phyloP scores from a whole-genome alignment of 1,284 basidiomycete species.

The Chiua sp. region DNA sequence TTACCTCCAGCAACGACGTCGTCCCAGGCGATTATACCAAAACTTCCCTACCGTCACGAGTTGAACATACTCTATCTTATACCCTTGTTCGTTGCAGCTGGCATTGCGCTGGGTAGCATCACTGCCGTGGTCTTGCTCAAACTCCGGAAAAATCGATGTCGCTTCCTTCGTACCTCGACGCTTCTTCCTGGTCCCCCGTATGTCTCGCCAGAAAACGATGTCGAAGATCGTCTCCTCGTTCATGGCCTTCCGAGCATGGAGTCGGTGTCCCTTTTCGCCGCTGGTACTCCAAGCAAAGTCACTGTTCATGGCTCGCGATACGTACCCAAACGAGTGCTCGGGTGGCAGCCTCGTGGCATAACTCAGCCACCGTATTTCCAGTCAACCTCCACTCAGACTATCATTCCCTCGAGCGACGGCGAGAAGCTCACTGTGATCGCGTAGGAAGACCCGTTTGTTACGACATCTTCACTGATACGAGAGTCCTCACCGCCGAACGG shows the following conservation, averaged over 20 bases:
- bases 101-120: constrained; percentile 41
- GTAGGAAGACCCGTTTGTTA: constrained; percentile 31
- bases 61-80: constrained; percentile 45
- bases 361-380: constrained; percentile 4
- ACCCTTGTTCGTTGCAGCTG: constrained; percentile 46
- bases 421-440: constrained; percentile 33
- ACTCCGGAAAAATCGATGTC: constrained; percentile 14
- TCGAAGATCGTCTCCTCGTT: constrained; percentile 19
- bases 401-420: constrained; percentile 32
- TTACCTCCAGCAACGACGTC: constrained; percentile 42
- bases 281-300: constrained; percentile 41
- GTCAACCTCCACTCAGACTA: constrained; percentile 8
- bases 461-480: background rate
- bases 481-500: constrained; percentile 2
- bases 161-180: constrained; percentile 14
- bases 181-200: constrained; percentile 48
- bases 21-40: constrained; percentile 24
- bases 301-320: constrained; percentile 38
- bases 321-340: constrained; percentile 10
- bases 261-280: constrained; percentile 23
- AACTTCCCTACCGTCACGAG: constrained; percentile 24
- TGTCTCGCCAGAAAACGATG: constrained; percentile 27
- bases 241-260: constrained; percentile 29
- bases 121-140: constrained; percentile 26
- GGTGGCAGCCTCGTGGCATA: constrained; percentile 14